Evolutionary conservation across 192 early-diverging fungal species (phyloP).

Genomic region (Rhizophagus clarus): DNA sequence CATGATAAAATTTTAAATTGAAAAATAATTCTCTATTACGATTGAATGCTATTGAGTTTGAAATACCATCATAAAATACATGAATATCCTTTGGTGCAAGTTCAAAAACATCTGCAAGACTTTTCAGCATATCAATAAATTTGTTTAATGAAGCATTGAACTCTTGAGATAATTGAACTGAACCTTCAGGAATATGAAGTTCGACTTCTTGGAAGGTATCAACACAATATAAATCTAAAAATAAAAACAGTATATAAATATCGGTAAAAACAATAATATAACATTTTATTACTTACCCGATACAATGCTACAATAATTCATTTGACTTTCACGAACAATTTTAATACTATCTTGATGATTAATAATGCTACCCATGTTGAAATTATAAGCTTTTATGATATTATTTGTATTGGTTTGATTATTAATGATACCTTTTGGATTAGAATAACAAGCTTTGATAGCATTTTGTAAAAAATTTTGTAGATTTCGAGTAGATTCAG

Average conservation of each 20-base stretch:
- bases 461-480: constrained; percentile 10
- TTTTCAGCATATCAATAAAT: constrained; percentile 48
- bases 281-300: no score
- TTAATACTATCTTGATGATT: no score
- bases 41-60: constrained; percentile 81
- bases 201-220: constrained; percentile 35
- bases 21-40: constrained; percentile 76
- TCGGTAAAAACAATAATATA: no score
- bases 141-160: constrained; percentile 31
- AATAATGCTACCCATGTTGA: constrained; percentile 36
- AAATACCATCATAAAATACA: constrained; percentile 74
- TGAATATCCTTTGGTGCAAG: constrained; percentile 60
- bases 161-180: constrained; percentile 37
- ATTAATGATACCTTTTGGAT: constrained; percentile 35
- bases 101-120: constrained; percentile 62
- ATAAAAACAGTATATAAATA: no score
- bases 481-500: neutral
- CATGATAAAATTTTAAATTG: constrained; percentile 78
- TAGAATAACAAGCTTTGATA: constrained; percentile 38
- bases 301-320: no score
- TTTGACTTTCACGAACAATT: no score
- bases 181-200: constrained; percentile 38
- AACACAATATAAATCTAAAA: no score
- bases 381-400: constrained; percentile 29
- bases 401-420: constrained; percentile 23